A percentile compares a stretch with the other conserved stretches of the same genome.
Evolutionary conservation across 2,329 filamentous ascomycete species (phyloP).

Genomic region (Lasiodiplodia sp.): DNA sequence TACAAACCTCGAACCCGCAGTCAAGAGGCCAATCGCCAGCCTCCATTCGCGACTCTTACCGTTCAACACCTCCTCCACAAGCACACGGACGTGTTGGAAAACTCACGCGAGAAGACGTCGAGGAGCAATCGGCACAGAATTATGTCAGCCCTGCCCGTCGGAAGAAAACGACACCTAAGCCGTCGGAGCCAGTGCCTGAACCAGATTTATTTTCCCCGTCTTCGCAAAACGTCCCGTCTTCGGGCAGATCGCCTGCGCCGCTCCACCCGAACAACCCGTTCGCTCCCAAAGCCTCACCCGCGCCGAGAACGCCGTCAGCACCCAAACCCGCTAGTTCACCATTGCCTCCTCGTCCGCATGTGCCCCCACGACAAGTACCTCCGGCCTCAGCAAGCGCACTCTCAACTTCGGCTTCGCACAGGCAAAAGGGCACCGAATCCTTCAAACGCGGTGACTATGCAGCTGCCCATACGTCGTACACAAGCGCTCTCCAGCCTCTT

Average conservation of each 20-base stretch:
- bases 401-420: slow-evolving; percentile 77
- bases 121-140: slow-evolving; percentile 81
- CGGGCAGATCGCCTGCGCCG: slow-evolving; percentile 57
- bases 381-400: slow-evolving; percentile 72
- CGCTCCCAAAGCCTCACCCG: slow-evolving; percentile 40
- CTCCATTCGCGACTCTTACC: slow-evolving; percentile 5
- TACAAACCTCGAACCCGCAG: background rate
- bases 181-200: slow-evolving; percentile 45
- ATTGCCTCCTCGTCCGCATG: slow-evolving; percentile 53
- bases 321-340: slow-evolving; percentile 50
- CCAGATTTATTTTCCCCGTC: slow-evolving; percentile 56
- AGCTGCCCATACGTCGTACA: slow-evolving; percentile 82
- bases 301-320: slow-evolving; percentile 36
- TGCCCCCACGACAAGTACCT: slow-evolving; percentile 68
- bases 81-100: slow-evolving; percentile 53
- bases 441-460: slow-evolving; percentile 96
- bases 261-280: slow-evolving; percentile 46
- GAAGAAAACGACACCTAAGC: slow-evolving; percentile 68
- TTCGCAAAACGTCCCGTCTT: slow-evolving; percentile 45
- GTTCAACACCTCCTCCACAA: slow-evolving; percentile 34
- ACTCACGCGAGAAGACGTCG: slow-evolving; percentile 74
- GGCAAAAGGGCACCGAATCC: slow-evolving; percentile 81
- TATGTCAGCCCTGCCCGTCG: slow-evolving; percentile 88
- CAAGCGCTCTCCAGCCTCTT: slow-evolving; percentile 75
- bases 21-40: slow-evolving; percentile 27